Conservation (phyloP, 371 early-diverging fungal species). For the Apophysomyces elegans region DNA sequence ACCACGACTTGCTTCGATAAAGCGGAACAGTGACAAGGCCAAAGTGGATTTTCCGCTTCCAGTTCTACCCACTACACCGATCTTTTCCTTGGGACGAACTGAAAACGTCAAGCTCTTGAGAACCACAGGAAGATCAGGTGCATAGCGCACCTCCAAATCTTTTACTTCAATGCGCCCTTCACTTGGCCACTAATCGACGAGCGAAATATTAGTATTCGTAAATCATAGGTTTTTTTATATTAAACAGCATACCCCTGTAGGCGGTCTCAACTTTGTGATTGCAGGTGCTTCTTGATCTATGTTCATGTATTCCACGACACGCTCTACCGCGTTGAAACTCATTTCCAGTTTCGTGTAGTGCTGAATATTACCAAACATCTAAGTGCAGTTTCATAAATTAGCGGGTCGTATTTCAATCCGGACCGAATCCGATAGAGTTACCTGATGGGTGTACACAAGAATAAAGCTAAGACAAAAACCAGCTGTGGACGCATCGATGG, state of each 20-base stretch:
- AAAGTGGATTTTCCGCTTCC: constrained; percentile 74
- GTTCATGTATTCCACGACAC: constrained; percentile 64
- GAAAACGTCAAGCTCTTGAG: constrained; percentile 52
- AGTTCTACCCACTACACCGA: constrained; percentile 53
- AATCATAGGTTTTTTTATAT: not conserved
- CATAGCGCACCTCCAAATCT: constrained; percentile 49
- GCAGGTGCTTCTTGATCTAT: constrained; percentile 66
- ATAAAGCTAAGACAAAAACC: constrained; percentile 78
- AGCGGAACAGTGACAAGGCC: constrained; percentile 60
- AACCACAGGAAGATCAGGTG: constrained; percentile 54
- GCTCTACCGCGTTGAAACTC: constrained; percentile 77
- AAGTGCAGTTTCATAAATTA: constrained; percentile 59
- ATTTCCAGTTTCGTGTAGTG: constrained; percentile 74
- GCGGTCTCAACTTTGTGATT: constrained; percentile 30
- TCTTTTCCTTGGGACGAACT: constrained; percentile 41
- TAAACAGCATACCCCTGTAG: constrained; percentile 3
- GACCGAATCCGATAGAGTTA: not conserved
- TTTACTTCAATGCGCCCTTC: constrained; percentile 62
- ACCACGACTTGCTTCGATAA: constrained; percentile 38
- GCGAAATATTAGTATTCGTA: not conserved
- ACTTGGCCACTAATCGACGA: constrained; percentile 60
- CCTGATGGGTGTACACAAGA: constrained; percentile 56
- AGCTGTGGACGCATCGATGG: constrained; percentile 63
- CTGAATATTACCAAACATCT: constrained; percentile 70
- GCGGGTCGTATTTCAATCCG: constrained; percentile 26